Evolutionary conservation across 2,329 filamentous ascomycete species (phyloP).

Genomic region (Xylariaceae sp.): DNA sequence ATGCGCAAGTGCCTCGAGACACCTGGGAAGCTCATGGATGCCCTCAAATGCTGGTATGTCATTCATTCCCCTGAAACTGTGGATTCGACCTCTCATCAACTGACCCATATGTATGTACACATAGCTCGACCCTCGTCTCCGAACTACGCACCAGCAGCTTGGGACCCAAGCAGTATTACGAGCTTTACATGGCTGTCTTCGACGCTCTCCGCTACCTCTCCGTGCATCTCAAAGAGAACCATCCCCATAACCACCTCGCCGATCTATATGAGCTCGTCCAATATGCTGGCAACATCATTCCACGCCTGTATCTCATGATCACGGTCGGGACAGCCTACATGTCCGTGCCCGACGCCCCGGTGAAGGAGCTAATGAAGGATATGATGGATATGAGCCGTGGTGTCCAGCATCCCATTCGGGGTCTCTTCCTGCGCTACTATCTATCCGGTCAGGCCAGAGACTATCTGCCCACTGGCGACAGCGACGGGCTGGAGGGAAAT

Average conservation of each 20-base stretch:
- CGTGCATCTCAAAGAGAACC: slow-evolving; percentile 93
- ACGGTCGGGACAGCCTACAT: slow-evolving; percentile 99
- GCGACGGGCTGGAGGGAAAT: slow-evolving; percentile 92
- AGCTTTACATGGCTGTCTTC: slow-evolving; percentile 99
- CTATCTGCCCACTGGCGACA: slow-evolving; percentile 72
- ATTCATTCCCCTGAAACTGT: slow-evolving; percentile 2
- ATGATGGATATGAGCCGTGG: slow-evolving; percentile 99
- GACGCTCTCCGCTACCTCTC: slow-evolving; percentile 95
- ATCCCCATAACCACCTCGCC: slow-evolving; percentile 95
- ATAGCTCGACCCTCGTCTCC: slow-evolving; percentile 93
- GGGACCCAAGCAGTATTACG: slow-evolving; percentile 99
- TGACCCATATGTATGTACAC: slow-evolving; percentile 18
- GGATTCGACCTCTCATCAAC: slow-evolving; percentile 22
- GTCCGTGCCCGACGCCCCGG: slow-evolving; percentile 94
- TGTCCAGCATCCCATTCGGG: slow-evolving; percentile 93
- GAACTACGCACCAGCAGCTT: slow-evolving; percentile 95
- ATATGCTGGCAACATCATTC: slow-evolving; percentile 97
- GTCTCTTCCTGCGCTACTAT: slow-evolving; percentile 93
- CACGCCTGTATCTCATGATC: slow-evolving; percentile 96
- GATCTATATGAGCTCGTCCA: slow-evolving; percentile 97
- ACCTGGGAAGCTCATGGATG: slow-evolving; percentile 98
- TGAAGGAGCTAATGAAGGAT: slow-evolving; percentile 99
- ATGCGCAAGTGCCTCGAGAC: slow-evolving; percentile 98
- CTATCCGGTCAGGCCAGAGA: slow-evolving; percentile 92
- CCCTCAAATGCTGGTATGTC: slow-evolving; percentile 95